Base-by-base conservation (phyloP, 2,329 filamentous ascomycete genomes). In the Sordariomycetes sp. region DNA sequence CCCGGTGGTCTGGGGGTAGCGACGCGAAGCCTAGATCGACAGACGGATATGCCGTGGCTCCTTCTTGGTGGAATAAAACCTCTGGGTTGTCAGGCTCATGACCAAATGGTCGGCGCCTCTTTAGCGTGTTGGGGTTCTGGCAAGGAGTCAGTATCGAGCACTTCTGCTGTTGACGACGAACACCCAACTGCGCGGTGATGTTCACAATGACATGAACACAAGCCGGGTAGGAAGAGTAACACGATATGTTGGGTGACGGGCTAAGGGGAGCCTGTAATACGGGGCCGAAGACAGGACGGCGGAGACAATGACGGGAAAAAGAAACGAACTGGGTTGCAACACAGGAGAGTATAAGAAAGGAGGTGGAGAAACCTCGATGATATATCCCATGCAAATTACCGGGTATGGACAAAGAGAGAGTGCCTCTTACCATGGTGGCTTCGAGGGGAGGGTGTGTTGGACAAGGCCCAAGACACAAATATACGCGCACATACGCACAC, bases 381-480 rank as follows among this genome's bases (percentile, higher is more conserved):
- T 72, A 74, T 73, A 75, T 70, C 66, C 67, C 68, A 73, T 76
- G 74, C 72, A 75, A 67, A 68, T 68, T 72, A 69, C 74, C 74
- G 71, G 66, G 64, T 67, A 67, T 65, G 69, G 66, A 68, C 65
- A 28, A 24, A 50, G 64, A 71, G 65, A 64, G 68, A 66, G 67
- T 68, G 67, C 64, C 64, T 68, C 76, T 78, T 77, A 79, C 76
- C 76, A 79, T 79, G 68, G 70, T 75, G 69, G 70, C 67, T 70
- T 69, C 68, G 67, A 65, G 69, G 66, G 70, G 65, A 70, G 69
- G 67, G 67, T 70, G 68, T 68, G 70, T 69, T 67, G 65, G 67
- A 71, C 69, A 70, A 62, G 58, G 67, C 62, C 63, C 61, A 65
- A 63, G 63, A 65, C 64, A 66, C 65, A 64, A 64, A 54, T 34